A percentile compares a stretch with the other conserved stretches of the same genome.
phyloP scores from a whole-genome alignment of 169 alveolate genomes.

The Cryptosporidium ryanae region DNA sequence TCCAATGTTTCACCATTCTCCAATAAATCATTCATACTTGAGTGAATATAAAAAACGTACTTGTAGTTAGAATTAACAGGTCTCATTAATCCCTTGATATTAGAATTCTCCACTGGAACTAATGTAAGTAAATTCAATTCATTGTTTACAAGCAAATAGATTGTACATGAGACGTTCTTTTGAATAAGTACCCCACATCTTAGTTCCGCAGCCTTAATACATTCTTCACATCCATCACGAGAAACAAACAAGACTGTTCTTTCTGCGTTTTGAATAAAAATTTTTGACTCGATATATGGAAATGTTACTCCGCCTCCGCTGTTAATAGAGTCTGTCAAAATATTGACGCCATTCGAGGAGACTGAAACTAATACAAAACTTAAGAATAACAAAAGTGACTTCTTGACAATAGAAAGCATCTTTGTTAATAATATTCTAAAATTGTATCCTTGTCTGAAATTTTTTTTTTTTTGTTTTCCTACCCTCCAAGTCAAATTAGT shows the following conservation, averaged over 20 bases:
- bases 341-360: background rate
- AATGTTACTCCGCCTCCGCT: background rate
- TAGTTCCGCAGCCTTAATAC: slow-evolving; percentile 58
- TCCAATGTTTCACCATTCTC: background rate
- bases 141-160: slow-evolving; percentile 7
- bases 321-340: background rate
- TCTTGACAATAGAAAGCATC: background rate
- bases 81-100: background rate
- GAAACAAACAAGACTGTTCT: slow-evolving; percentile 14
- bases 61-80: background rate
- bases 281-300: slow-evolving; percentile 27
- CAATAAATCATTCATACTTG: background rate
- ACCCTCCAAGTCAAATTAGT: too few relatives aligned
- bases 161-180: slow-evolving; percentile 11
- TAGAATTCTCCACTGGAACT: background rate
- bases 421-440: background rate
- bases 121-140: background rate
- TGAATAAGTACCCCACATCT: slow-evolving; percentile 20
- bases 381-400: background rate
- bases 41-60: background rate
- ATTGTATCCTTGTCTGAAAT: too few relatives aligned
- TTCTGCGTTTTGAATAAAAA: background rate
- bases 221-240: slow-evolving; percentile 17
- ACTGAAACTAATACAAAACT: background rate
- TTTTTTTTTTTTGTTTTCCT: too few relatives aligned